Base-by-base conservation (phyloP, 1,284 basidiomycete genomes). In the Apiotrichum domesticum region DNA sequence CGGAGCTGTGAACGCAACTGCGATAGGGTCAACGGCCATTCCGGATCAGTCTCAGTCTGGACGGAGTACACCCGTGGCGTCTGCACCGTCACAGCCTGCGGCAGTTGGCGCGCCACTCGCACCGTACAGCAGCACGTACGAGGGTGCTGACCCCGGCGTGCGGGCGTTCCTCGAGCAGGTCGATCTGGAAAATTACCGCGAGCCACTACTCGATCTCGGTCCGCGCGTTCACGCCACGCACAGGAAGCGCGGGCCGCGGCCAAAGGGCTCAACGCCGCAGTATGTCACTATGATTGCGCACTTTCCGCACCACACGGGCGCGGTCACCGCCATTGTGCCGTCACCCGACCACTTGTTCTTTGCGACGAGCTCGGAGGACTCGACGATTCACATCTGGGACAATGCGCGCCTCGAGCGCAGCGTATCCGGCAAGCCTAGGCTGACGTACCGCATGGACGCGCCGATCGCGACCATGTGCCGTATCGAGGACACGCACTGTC, bases 321-420 rank as follows among this genome's bases (percentile, higher is more conserved):
- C 84, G 1, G 80, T 98, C 58, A 91, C 87, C 1, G 83, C 85
- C 1, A 79, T 98, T 14, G 87, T 87, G 0, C 88, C 95, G 9
- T 87, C 95, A 1, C 91, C 93, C 0, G 96, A 98, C 70, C 91
- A 96, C 63, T 78, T 86, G 63, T 99, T 97, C 80, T 98, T 98
- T 66, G 87, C 91, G 1, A 88, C 93, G 0, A 83, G 86, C 0
- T 94, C 91, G 1, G 85, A 88, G 62, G 92, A 96, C 69, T 85
- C 86, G 63, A 87, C 85, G 0, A 82, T 94, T 60, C 87, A 89
- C 69, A 80, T 90, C 6, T 91, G 88, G 89, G 89, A 91, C 67
- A 84, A 87, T 0, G 84, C 86, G 6, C 80, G 87, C 8, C 75
- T 91, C 40, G 89, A 90, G 66, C 82, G 88, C 60, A 90, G 87